These are phyloP conservation scores for Teratosphaeriaceae sp. DNA, from an alignment of 2,329 filamentous ascomycete genomes.

Conservation along the genomic window DNA sequence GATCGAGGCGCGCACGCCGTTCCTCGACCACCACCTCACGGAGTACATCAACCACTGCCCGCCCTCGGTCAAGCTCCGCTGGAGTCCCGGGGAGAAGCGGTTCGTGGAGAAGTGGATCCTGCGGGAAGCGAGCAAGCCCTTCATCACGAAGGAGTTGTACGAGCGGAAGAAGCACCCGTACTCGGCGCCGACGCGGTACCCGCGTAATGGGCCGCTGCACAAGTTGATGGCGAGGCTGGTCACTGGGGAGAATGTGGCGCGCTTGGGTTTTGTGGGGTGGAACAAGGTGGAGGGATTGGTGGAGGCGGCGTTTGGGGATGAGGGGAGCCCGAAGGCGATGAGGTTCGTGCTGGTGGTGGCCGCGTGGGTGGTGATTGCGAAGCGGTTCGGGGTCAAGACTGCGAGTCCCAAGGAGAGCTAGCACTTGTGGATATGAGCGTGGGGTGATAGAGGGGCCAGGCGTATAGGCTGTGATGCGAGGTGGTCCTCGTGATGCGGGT, in stretches of 20 bases:
- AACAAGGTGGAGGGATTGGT: slow-evolving; percentile 29
- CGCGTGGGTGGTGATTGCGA: slow-evolving; percentile 40
- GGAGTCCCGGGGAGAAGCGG: slow-evolving; percentile 13
- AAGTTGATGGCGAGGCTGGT: slow-evolving; percentile 14
- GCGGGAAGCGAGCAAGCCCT: slow-evolving; percentile 20
- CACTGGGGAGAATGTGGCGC: slow-evolving; percentile 19
- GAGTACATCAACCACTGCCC: slow-evolving; percentile 35
- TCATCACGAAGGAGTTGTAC: slow-evolving; percentile 22
- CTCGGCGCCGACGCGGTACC: slow-evolving; percentile 17
- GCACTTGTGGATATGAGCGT: no score
- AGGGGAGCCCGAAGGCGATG: slow-evolving; percentile 28
- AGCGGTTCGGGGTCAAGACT: slow-evolving; percentile 37
- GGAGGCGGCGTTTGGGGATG: slow-evolving; percentile 34
- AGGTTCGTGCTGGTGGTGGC: slow-evolving; percentile 34
- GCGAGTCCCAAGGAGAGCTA: not conserved
- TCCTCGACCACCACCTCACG: slow-evolving; percentile 35
- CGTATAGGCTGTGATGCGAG: no score
- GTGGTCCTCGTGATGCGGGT: no score
- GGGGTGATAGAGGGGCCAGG: no score
- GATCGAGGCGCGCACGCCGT: slow-evolving; percentile 36
- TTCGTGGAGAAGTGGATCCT: slow-evolving; percentile 22
- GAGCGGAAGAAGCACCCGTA: slow-evolving; percentile 19
- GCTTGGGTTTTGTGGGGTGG: slow-evolving; percentile 29
- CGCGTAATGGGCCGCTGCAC: slow-evolving; percentile 16
- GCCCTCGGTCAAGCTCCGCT: slow-evolving; percentile 16